A percentile compares a stretch with the other conserved stretches of the same genome.
phyloP scores from a whole-genome alignment of 306 rosid genomes.

The Lathyrus sativus region DNA sequence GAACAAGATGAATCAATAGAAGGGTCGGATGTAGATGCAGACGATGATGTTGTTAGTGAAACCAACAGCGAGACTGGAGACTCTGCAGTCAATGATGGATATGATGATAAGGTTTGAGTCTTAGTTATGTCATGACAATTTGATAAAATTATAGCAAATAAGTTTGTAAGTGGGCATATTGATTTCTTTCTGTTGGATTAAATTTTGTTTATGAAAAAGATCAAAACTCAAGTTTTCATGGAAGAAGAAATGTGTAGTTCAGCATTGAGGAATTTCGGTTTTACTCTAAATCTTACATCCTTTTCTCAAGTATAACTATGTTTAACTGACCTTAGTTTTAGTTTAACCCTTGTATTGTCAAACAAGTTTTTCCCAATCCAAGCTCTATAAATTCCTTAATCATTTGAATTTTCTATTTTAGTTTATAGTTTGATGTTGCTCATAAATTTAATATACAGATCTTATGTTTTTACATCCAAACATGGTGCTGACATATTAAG shows the following conservation, averaged over 20 bases:
- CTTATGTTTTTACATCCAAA: not conserved
- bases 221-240: slow-evolving; percentile 4
- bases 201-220: slow-evolving; percentile 25
- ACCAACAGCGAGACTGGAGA: slow-evolving; percentile 53
- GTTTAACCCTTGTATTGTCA: slow-evolving; percentile 30
- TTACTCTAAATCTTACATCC: slow-evolving; percentile 24
- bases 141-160: slow-evolving; percentile 20
- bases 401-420: not conserved
- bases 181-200: slow-evolving; percentile 33
- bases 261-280: not conserved
- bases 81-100: slow-evolving; percentile 39
- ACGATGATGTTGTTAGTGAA: slow-evolving; percentile 57
- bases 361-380: slow-evolving; percentile 26
- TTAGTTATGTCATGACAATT: slow-evolving; percentile 35
- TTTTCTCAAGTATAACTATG: slow-evolving; percentile 35
- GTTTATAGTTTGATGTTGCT: slow-evolving; percentile 2
- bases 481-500: slow-evolving; percentile 4
- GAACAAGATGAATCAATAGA: slow-evolving; percentile 43
- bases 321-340: slow-evolving; percentile 24
- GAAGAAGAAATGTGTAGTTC: not conserved
- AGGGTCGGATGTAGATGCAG: slow-evolving; percentile 60
- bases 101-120: slow-evolving; percentile 57
- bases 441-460: slow-evolving; percentile 12
- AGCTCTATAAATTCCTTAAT: not conserved
- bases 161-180: slow-evolving; percentile 17